Evolutionary conservation across 2,329 filamentous ascomycete genomes (phyloP).

Genomic region (Chaetomium strumarium): DNA sequence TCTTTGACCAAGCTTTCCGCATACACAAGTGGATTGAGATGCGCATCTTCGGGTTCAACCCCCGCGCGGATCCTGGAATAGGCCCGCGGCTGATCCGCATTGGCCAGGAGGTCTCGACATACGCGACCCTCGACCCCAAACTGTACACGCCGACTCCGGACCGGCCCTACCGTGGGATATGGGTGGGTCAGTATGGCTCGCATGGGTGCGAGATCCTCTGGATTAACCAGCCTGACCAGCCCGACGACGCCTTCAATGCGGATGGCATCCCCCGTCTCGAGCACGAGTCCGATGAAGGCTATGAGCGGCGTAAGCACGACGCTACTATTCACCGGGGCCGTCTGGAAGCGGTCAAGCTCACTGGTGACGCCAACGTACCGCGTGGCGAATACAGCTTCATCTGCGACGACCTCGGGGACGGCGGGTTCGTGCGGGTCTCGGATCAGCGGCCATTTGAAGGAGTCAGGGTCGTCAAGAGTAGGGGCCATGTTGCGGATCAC

Average conservation of each 20-base stretch:
- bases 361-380: constrained; percentile 84
- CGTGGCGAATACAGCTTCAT: constrained; percentile 79
- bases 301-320: constrained; percentile 34
- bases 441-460: constrained; percentile 66
- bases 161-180: constrained; percentile 85
- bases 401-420: constrained; percentile 66
- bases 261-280: constrained; percentile 35
- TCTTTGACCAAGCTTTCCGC: constrained; percentile 66
- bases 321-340: constrained; percentile 47
- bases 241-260: constrained; percentile 36
- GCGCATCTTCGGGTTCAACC: background rate
- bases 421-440: constrained; percentile 58
- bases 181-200: constrained; percentile 82
- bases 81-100: constrained; percentile 35
- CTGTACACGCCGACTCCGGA: constrained; percentile 74
- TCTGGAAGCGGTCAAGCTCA: constrained; percentile 82
- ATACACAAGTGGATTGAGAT: constrained; percentile 74
- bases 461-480: constrained; percentile 64
- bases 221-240: constrained; percentile 70
- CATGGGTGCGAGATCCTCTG: constrained; percentile 88
- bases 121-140: constrained; percentile 62
- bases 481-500: constrained; percentile 69
- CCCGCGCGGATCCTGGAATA: background rate
- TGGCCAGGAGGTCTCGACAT: constrained; percentile 55
- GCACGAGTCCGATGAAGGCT: constrained; percentile 28